Conservation (phyloP, 805 yeast species). For the Kluyveromyces aestuarii region DNA sequence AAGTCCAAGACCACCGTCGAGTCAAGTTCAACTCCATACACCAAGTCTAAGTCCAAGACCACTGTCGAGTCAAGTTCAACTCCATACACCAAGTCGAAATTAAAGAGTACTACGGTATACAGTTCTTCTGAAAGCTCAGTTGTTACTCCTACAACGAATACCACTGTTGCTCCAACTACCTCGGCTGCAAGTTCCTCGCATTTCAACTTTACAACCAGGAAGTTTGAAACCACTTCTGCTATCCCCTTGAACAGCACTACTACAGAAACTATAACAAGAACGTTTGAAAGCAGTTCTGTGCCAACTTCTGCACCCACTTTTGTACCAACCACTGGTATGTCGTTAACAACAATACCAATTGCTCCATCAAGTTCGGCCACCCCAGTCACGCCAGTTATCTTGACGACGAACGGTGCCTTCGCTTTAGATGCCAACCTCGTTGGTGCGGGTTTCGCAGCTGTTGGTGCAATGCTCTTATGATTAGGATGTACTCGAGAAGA, state of each 20-base stretch:
- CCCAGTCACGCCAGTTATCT: background rate
- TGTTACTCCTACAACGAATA: background rate
- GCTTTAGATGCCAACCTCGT: conserved; percentile 12
- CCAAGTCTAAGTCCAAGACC: background rate
- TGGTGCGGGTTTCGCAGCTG: conserved; percentile 18
- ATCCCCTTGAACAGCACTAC: conserved; percentile 15
- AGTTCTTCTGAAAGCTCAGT: background rate
- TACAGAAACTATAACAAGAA: background rate
- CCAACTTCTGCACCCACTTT: background rate
- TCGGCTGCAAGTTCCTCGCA: background rate
- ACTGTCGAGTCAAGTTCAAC: background rate
- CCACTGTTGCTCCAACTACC: background rate
- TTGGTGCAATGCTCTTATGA: conserved; percentile 20
- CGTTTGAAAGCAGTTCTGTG: background rate
- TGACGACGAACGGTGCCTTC: conserved; percentile 17
- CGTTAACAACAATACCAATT: background rate
- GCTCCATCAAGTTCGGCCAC: background rate
- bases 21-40: background rate
- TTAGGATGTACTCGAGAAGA: background rate
- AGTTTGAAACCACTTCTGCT: conserved; percentile 17
- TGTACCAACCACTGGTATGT: background rate
- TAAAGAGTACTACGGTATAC: background rate
- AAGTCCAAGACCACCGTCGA: background rate
- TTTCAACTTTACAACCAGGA: background rate
- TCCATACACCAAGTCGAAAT: background rate